Conservation (phyloP, 805 yeast species). For the Wickerhamomyces bovis region DNA sequence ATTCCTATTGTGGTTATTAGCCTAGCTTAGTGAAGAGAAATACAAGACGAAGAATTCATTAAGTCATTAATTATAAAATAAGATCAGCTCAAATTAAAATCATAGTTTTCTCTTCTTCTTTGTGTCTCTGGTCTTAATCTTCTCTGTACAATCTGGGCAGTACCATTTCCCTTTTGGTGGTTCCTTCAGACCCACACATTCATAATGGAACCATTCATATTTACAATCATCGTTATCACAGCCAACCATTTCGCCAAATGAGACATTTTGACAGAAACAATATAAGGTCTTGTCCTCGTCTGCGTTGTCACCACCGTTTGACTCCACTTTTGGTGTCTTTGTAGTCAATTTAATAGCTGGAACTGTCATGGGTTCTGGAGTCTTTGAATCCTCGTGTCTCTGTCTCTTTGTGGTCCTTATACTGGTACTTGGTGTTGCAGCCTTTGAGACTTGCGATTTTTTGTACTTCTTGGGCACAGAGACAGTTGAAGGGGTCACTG, state of each 20-base stretch:
- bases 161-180: slow-evolving; percentile 95
- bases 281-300: slow-evolving; percentile 67
- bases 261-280: slow-evolving; percentile 90
- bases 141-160: slow-evolving; percentile 72
- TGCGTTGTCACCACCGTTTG: slow-evolving; percentile 3
- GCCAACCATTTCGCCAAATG: slow-evolving; percentile 95
- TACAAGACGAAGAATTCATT: neutral
- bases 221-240: slow-evolving; percentile 89
- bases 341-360: neutral
- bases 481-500: neutral
- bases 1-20: slow-evolving; percentile 66
- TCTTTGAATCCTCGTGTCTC: slow-evolving; percentile 14
- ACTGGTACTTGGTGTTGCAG: slow-evolving; percentile 10
- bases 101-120: slow-evolving; percentile 19
- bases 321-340: slow-evolving; percentile 9
- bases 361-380: slow-evolving; percentile 11
- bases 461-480: slow-evolving; percentile 6
- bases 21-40: slow-evolving; percentile 2
- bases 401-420: slow-evolving; percentile 18
- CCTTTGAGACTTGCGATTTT: slow-evolving; percentile 7
- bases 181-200: slow-evolving; percentile 81
- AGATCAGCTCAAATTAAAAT: too few relatives aligned
- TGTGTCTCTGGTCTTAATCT: slow-evolving; percentile 24
- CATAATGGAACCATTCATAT: slow-evolving; percentile 94
- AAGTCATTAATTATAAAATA: neutral